phyloP scores from a whole-genome alignment of 306 rosid genomes.

The Lathyrus sativus region DNA sequence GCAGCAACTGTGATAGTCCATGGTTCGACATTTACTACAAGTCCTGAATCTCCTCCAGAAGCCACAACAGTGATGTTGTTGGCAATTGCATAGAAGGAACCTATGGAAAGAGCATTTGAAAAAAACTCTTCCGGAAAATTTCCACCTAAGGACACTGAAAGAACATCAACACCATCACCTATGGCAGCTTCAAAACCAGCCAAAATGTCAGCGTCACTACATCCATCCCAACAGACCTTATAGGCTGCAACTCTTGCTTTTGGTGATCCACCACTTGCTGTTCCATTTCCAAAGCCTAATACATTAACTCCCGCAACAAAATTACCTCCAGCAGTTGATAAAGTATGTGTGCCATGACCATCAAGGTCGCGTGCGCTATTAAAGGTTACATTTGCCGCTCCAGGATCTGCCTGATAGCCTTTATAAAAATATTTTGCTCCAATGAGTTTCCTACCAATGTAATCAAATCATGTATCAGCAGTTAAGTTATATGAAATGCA shows the following conservation, averaged over 20 bases:
- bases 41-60: constrained; percentile 64
- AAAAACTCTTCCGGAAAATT: not conserved
- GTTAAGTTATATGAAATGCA: too few relatives aligned
- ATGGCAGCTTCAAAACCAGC: constrained; percentile 81
- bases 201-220: constrained; percentile 66
- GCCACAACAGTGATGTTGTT: constrained; percentile 50
- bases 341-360: constrained; percentile 89
- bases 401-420: constrained; percentile 30
- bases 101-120: constrained; percentile 37
- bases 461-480: too few relatives aligned
- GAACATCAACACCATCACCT: constrained; percentile 74
- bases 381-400: not conserved
- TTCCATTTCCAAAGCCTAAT: constrained; percentile 66
- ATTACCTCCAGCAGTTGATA: constrained; percentile 85
- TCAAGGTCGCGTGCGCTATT: constrained; percentile 50
- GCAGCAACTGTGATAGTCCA: constrained; percentile 76
- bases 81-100: constrained; percentile 61
- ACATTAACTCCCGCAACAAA: constrained; percentile 49
- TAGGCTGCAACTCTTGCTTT: constrained; percentile 74
- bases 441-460: constrained; percentile 63
- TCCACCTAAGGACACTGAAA: constrained; percentile 57
- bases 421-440: constrained; percentile 73
- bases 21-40: constrained; percentile 48
- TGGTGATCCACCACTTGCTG: constrained; percentile 92
- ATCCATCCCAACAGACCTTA: constrained; percentile 68